Percentiles rank a stretch among this genome's conserved stretches.
Conservation (phyloP, 306 rosid genomes). For the Prunus kanzakura region DNA sequence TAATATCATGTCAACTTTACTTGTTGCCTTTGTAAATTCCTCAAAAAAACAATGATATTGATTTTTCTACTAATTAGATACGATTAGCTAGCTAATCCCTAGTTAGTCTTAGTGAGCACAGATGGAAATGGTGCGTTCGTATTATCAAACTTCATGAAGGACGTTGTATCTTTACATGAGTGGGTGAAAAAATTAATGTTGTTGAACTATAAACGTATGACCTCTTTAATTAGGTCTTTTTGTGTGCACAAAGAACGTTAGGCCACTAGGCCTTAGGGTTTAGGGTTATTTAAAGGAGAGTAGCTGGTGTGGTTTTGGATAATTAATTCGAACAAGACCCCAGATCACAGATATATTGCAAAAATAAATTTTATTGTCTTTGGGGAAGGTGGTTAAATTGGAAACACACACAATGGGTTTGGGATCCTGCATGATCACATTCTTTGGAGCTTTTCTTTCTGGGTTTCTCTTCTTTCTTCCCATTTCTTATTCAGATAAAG, state of each 20-base stretch:
- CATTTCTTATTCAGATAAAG: conserved; percentile 30
- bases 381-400: background rate
- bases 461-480: conserved; percentile 30
- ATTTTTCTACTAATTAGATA: background rate
- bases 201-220: conserved; percentile 32
- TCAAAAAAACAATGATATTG: background rate
- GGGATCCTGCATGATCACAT: background rate
- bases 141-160: background rate
- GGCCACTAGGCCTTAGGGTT: conserved; percentile 2
- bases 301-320: background rate
- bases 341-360: background rate
- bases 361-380: background rate
- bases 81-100: no score
- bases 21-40: background rate
- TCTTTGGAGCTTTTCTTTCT: conserved; percentile 30
- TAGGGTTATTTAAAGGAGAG: conserved; percentile 5
- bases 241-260: conserved; percentile 13
- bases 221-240: background rate
- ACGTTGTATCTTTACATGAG: conserved; percentile 45
- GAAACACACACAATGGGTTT: background rate
- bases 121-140: background rate
- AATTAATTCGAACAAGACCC: background rate
- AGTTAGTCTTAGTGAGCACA: background rate
- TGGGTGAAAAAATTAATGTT: conserved; percentile 17
- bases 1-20: background rate